These are phyloP conservation scores for Leccinum insolens DNA, from an alignment of 1,284 basidiomycete species.

Conservation along the genomic window DNA sequence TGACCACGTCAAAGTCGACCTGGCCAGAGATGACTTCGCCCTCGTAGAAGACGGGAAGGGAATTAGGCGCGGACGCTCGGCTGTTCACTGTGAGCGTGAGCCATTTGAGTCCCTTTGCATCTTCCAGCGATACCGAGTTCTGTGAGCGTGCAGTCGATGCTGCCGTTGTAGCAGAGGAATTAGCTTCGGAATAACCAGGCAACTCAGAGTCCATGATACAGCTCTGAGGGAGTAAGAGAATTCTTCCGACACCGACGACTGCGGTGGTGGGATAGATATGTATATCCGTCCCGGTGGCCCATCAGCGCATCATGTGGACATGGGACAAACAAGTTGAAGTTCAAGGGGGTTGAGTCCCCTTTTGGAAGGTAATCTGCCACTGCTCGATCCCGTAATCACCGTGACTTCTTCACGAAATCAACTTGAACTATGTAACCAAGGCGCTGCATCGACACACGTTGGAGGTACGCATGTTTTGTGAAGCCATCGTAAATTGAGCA, in stretches of 20 bases:
- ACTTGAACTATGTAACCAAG: too few relatives aligned
- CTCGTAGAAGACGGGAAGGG: conserved; percentile 44
- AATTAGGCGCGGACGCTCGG: conserved; percentile 36
- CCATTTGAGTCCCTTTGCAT: conserved; percentile 44
- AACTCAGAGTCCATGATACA: conserved; percentile 15
- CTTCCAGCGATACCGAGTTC: conserved; percentile 42
- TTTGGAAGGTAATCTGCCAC: too few relatives aligned
- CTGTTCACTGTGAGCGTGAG: conserved; percentile 44
- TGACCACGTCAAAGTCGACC: conserved; percentile 47
- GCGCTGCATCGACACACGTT: too few relatives aligned
- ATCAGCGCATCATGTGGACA: too few relatives aligned
- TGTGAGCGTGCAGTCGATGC: conserved; percentile 23
- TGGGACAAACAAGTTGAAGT: too few relatives aligned
- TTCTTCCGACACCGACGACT: not conserved
- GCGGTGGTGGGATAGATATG: too few relatives aligned
- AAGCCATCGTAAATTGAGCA: too few relatives aligned
- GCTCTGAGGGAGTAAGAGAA: not conserved
- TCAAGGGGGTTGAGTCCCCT: too few relatives aligned
- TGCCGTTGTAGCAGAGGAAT: not conserved
- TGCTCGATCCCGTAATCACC: too few relatives aligned
- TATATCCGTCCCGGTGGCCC: too few relatives aligned
- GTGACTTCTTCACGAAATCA: too few relatives aligned
- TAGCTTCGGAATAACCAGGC: conserved; percentile 19
- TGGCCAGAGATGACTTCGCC: conserved; percentile 47
- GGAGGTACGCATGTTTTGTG: too few relatives aligned